These are phyloP conservation scores for Aspergillus cavernicola DNA, from an alignment of 495 filamentous ascomycete genomes.

Conservation along the genomic window DNA sequence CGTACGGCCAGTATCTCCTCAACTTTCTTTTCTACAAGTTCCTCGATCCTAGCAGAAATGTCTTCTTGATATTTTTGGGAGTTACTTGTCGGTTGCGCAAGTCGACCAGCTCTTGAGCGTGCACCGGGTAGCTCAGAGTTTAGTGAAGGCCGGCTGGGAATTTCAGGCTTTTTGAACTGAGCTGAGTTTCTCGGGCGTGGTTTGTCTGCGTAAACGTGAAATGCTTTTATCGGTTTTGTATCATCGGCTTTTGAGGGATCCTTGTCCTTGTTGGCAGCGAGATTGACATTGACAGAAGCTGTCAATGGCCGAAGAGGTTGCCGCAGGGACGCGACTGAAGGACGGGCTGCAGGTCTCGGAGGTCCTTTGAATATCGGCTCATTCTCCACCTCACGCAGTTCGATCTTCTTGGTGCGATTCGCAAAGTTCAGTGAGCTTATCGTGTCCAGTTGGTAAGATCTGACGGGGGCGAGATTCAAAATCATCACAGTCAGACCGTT, in stretches of 20 bases:
- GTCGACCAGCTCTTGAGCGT: constrained; percentile 30
- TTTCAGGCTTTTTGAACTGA: constrained; percentile 39
- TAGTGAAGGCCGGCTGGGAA: constrained; percentile 36
- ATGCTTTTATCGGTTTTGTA: constrained; percentile 72
- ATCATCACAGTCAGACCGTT: constrained; percentile 97
- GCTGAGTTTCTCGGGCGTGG: constrained; percentile 41
- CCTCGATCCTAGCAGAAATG: constrained; percentile 77
- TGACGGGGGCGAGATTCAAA: constrained; percentile 81
- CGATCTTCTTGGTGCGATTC: constrained; percentile 93
- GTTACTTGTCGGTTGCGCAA: constrained; percentile 27
- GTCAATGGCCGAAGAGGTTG: constrained; percentile 76
- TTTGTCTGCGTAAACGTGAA: constrained; percentile 77
- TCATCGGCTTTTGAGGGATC: constrained; percentile 52
- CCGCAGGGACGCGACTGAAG: constrained; percentile 48
- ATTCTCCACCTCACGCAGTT: constrained; percentile 91
- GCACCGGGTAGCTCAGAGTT: constrained; percentile 28
- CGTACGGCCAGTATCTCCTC: constrained; percentile 79
- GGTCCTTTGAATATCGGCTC: constrained; percentile 78
- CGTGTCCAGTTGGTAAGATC: constrained; percentile 89
- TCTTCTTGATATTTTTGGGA: constrained; percentile 29
- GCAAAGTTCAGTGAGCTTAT: constrained; percentile 92
- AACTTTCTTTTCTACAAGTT: constrained; percentile 87
- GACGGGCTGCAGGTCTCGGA: constrained; percentile 44
- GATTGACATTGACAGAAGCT: constrained; percentile 56
- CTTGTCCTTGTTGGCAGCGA: constrained; percentile 42